phyloP scores from a whole-genome alignment of 2,329 filamentous ascomycete genomes.

The Alternaria sp. region DNA sequence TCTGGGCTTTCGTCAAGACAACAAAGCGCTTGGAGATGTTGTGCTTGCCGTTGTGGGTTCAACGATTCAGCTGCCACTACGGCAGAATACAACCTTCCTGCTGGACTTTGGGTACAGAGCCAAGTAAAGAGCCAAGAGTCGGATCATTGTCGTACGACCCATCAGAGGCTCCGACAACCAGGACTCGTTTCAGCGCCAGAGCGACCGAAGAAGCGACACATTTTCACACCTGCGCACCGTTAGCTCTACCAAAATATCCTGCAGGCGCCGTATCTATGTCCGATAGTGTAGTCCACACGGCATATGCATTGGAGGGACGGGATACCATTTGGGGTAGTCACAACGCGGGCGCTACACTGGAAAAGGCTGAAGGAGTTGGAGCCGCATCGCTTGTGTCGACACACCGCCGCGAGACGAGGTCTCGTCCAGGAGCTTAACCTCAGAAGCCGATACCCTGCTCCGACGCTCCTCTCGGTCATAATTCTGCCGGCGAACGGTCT shows the following conservation, averaged over 20 bases:
- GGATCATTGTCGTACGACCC: conserved; percentile 76
- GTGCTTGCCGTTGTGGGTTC: conserved; percentile 86
- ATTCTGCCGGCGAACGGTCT: conserved; percentile 4
- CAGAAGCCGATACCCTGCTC: conserved; percentile 1
- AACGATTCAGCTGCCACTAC: conserved; percentile 82
- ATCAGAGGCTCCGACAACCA: conserved; percentile 65
- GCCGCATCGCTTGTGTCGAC: conserved; percentile 21
- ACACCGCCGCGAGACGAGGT: conserved; percentile 19
- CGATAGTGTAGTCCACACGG: conserved; percentile 50
- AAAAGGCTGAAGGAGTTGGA: conserved; percentile 57
- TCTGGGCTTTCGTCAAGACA: conserved; percentile 73
- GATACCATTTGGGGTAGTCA: conserved; percentile 58
- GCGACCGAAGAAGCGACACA: conserved; percentile 72
- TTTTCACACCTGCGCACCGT: conserved; percentile 62
- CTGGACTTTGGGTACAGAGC: conserved; percentile 65
- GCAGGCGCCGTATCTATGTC: conserved; percentile 63
- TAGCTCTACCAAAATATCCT: conserved; percentile 57
- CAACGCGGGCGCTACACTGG: conserved; percentile 59
- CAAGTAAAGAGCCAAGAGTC: conserved; percentile 66
- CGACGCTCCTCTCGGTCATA: background rate
- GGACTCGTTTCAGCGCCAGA: conserved; percentile 75
- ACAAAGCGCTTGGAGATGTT: conserved; percentile 69
- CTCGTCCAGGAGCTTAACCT: conserved; percentile 14
- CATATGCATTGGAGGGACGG: conserved; percentile 50
- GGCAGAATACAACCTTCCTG: conserved; percentile 88